A percentile compares a stretch with the other conserved stretches of the same genome.
Evolutionary conservation across 306 rosid genomes (phyloP).

Genomic region (Prunus dulcis): DNA sequence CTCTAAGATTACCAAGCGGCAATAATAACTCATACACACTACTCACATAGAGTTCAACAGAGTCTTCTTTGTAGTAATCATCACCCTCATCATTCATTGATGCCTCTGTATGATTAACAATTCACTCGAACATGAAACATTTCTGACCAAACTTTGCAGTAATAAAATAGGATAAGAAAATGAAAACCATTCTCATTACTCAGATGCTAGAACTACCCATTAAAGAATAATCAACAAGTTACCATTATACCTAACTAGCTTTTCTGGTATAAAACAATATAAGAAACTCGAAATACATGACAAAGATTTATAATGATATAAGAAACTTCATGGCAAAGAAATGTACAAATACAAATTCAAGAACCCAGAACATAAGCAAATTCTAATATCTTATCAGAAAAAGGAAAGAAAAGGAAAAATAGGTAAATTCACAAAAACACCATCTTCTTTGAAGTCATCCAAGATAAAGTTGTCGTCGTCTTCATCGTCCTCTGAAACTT

Average conservation of each 20-base stretch:
- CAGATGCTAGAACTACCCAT: not conserved
- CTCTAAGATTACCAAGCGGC: not conserved
- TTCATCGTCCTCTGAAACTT: conserved; percentile 52
- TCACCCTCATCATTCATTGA: conserved; percentile 39
- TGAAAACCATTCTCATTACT: not conserved
- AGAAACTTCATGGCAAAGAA: not conserved
- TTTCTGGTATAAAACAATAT: not conserved
- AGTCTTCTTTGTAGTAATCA: conserved; percentile 38
- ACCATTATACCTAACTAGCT: not conserved
- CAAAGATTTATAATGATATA: not conserved
- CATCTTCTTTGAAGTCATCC: conserved; percentile 38
- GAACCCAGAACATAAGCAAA: not conserved
- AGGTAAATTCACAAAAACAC: conserved; percentile 11
- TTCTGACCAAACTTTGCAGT: not conserved
- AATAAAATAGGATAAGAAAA: not conserved
- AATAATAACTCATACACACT: not conserved
- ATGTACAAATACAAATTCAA: not conserved
- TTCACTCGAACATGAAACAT: conserved; percentile 3
- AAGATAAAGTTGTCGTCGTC: conserved; percentile 26
- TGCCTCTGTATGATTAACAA: conserved; percentile 39
- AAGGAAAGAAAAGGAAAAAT: too few relatives aligned
- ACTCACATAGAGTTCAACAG: conserved; percentile 59
- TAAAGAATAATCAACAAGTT: not conserved
- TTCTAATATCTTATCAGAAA: not conserved
- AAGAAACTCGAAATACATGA: not conserved